These are phyloP conservation scores for Fusarium penzigii DNA, from an alignment of 2,329 filamentous ascomycete species.

Conservation along the genomic window DNA sequence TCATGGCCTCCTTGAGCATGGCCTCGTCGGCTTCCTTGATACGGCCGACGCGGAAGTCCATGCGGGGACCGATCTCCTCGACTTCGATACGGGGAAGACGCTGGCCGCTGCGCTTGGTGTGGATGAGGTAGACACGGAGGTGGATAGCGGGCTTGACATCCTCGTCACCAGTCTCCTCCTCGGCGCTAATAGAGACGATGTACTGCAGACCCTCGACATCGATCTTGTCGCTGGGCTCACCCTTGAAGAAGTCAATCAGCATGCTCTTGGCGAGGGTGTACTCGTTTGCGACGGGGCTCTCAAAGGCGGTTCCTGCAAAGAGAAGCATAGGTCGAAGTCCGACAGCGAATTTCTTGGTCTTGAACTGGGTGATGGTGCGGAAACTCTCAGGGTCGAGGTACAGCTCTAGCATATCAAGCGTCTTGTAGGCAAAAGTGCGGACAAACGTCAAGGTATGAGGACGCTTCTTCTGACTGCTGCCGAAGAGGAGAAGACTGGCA, in stretches of 20 bases:
- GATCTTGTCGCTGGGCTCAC: slow-evolving; percentile 71
- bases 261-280: slow-evolving; percentile 87
- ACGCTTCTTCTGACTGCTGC: slow-evolving; percentile 88
- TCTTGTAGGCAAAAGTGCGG: slow-evolving; percentile 81
- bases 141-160: slow-evolving; percentile 58
- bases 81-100: slow-evolving; percentile 88
- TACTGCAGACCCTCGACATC: slow-evolving; percentile 96
- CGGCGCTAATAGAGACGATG: slow-evolving; percentile 77
- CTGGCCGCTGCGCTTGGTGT: slow-evolving; percentile 83
- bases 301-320: slow-evolving; percentile 88
- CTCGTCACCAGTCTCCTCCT: slow-evolving; percentile 53
- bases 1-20: slow-evolving; percentile 87
- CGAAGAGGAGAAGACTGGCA: slow-evolving; percentile 81
- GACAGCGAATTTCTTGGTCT: slow-evolving; percentile 71
- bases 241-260: slow-evolving; percentile 88
- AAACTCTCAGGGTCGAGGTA: slow-evolving; percentile 75
- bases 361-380: slow-evolving; percentile 72
- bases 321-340: slow-evolving; percentile 86
- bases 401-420: slow-evolving; percentile 94
- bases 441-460: slow-evolving; percentile 84
- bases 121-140: slow-evolving; percentile 81
- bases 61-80: slow-evolving; percentile 91
- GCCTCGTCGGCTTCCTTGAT: slow-evolving; percentile 75
- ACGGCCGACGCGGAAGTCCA: slow-evolving; percentile 87
- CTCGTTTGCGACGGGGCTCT: slow-evolving; percentile 74